Percentiles rank a stretch among this genome's conserved stretches.
phyloP scores from a whole-genome alignment of 1,284 basidiomycete genomes.

The Trametes pubescens region DNA sequence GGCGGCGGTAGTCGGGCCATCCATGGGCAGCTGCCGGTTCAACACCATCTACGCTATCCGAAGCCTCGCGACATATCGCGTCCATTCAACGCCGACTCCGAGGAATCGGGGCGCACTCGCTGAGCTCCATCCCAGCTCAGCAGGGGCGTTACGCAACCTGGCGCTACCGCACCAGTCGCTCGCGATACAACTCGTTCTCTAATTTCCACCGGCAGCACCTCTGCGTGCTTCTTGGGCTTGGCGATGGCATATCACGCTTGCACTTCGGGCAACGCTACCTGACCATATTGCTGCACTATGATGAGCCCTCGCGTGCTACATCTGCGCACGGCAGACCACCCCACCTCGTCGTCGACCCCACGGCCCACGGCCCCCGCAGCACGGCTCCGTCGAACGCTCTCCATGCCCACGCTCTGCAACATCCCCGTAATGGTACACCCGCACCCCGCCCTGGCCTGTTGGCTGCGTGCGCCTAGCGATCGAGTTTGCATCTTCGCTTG shows the following conservation, averaged over 20 bases:
- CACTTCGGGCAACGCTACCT: background rate
- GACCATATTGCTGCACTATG: conserved; percentile 18
- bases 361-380: background rate
- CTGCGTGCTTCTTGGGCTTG: background rate
- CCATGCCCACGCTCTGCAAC: background rate
- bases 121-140: background rate
- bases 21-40: background rate
- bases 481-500: background rate
- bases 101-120: background rate
- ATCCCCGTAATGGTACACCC: background rate
- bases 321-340: conserved; percentile 9
- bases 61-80: conserved; percentile 7
- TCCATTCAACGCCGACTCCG: conserved; percentile 1
- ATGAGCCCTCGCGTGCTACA: conserved; percentile 18
- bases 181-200: background rate
- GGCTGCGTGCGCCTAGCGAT: conserved; percentile 5
- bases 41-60: conserved; percentile 18
- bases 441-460: background rate
- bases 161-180: background rate
- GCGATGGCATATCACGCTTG: conserved; percentile 3
- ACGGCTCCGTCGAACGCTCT: background rate
- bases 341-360: background rate
- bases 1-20: background rate
- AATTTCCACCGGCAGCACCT: background rate
- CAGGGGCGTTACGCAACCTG: background rate